These are phyloP conservation scores for Syzygium oleosum DNA, from an alignment of 345 rosid species.

Conservation along the genomic window DNA sequence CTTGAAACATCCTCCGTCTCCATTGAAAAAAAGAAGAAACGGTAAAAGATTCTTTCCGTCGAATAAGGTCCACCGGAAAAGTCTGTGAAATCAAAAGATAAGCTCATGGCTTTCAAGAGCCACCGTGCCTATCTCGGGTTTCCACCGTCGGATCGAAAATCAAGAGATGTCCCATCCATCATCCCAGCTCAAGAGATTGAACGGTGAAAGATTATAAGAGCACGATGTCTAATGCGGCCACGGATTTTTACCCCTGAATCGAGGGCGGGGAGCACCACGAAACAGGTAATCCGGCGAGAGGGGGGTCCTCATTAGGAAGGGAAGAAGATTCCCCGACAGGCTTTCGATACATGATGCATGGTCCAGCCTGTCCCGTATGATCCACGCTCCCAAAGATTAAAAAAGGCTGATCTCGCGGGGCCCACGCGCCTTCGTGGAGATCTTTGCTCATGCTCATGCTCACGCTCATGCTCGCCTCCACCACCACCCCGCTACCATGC, in stretches of 20 bases:
- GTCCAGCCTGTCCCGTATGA: not conserved
- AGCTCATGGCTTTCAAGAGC: not conserved
- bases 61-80: too few relatives aligned
- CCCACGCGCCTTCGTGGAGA: not conserved
- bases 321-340: slow-evolving; percentile 10
- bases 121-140: not conserved
- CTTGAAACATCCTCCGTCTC: too few relatives aligned
- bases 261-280: not conserved
- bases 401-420: not conserved
- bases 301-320: too few relatives aligned
- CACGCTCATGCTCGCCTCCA: not conserved
- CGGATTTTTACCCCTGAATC: not conserved
- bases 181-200: not conserved
- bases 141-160: not conserved
- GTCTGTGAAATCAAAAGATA: too few relatives aligned
- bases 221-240: not conserved
- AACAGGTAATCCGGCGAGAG: not conserved
- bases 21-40: not conserved
- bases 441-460: too few relatives aligned
- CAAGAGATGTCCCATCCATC: not conserved
- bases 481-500: not conserved
- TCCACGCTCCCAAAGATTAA: not conserved
- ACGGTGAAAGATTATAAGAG: not conserved
- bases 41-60: too few relatives aligned
- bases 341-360: not conserved